These are phyloP conservation scores for Fusarium euwallaceae DNA, from an alignment of 2,329 filamentous ascomycete species.

Conservation along the genomic window DNA sequence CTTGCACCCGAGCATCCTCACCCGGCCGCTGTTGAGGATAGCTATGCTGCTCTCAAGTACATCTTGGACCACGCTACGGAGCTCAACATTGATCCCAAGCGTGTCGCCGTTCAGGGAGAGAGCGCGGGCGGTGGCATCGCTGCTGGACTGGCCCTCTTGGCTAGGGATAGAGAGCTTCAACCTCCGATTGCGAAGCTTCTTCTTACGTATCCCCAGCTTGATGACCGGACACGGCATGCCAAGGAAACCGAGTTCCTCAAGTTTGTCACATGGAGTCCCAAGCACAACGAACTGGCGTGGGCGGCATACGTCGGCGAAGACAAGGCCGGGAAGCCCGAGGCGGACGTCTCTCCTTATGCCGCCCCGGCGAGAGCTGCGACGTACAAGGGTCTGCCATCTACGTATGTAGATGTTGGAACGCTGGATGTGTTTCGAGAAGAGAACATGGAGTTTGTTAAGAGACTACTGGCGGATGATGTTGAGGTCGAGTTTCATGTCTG, in stretches of 20 bases:
- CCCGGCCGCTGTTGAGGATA: constrained; percentile 33
- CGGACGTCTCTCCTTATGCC: constrained; percentile 33
- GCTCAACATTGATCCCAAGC: constrained; percentile 30
- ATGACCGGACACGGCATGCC: constrained; percentile 25
- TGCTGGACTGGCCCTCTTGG: constrained; percentile 25
- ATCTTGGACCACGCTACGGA: constrained; percentile 26
- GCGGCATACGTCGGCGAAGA: constrained; percentile 39
- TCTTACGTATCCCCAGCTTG: constrained; percentile 36
- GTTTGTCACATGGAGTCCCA: constrained; percentile 21
- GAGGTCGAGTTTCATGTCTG: constrained; percentile 43
- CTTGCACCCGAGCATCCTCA: constrained; percentile 37
- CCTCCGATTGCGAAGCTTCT: constrained; percentile 35
- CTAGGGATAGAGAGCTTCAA: constrained; percentile 27
- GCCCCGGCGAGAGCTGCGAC: constrained; percentile 32
- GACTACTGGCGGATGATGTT: constrained; percentile 35
- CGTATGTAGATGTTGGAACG: constrained; percentile 36
- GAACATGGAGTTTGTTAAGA: constrained; percentile 31
- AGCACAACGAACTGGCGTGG: constrained; percentile 29
- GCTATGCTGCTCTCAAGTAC: constrained; percentile 32
- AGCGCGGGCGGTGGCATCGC: constrained; percentile 38
- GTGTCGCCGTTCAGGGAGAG: constrained; percentile 35
- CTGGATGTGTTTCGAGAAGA: constrained; percentile 41
- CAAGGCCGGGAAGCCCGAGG: constrained; percentile 24
- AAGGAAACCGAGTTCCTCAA: constrained; percentile 21
- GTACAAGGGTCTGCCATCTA: constrained; percentile 25